These are phyloP conservation scores for Gaillardinia entomophila DNA, from an alignment of 805 yeast species.

Conservation along the genomic window DNA sequence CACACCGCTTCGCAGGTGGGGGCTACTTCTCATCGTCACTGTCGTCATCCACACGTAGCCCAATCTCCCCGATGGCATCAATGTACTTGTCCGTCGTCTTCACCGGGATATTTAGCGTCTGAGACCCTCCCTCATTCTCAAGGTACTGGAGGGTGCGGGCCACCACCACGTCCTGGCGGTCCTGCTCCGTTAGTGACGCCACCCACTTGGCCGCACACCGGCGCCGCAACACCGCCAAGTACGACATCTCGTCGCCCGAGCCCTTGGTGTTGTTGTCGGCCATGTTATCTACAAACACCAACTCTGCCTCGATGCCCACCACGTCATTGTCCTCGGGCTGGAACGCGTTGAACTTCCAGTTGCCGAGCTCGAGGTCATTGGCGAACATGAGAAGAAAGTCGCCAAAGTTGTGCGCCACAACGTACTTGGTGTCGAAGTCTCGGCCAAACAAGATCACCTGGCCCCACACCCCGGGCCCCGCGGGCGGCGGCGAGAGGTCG, in stretches of 20 bases:
- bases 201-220: conserved; percentile 32
- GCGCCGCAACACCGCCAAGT: conserved; percentile 34
- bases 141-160: background rate
- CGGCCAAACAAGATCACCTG: conserved; percentile 92
- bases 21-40: background rate
- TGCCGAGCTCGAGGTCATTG: conserved; percentile 81
- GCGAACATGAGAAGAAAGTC: conserved; percentile 79
- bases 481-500: conserved; percentile 64
- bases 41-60: background rate
- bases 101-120: no score
- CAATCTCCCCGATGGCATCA: no score
- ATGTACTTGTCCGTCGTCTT: no score
- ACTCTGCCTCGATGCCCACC: conserved; percentile 62
- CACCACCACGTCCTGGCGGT: background rate
- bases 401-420: conserved; percentile 83
- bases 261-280: conserved; percentile 26
- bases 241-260: conserved; percentile 22
- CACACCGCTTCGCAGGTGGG: background rate
- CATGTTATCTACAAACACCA: conserved; percentile 60
- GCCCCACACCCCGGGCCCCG: conserved; percentile 66
- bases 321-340: conserved; percentile 41
- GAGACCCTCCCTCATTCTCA: no score
- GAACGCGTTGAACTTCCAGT: conserved; percentile 62
- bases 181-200: conserved; percentile 6
- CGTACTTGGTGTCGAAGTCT: conserved; percentile 86